A percentile compares a stretch with the other conserved stretches of the same genome.
Evolutionary conservation across 441 rosid species (phyloP).

Genomic region (Hypseocharis bilobata): DNA sequence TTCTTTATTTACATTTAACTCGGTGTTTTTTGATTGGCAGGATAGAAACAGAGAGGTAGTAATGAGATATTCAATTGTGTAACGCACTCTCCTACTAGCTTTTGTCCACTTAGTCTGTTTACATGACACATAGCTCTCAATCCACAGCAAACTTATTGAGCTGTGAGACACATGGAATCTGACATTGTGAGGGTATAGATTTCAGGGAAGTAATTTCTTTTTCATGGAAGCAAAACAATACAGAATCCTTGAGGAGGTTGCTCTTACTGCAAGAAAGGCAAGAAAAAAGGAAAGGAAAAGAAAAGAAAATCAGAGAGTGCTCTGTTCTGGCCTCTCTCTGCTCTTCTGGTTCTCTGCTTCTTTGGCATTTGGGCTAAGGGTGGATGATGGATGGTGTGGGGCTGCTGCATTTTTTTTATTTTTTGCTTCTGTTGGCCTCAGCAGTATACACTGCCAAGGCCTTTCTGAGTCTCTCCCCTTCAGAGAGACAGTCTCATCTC

Average conservation of each 20-base stretch:
- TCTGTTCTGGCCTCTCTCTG: background rate
- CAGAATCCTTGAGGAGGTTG: constrained; percentile 24
- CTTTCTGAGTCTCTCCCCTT: too few species aligned
- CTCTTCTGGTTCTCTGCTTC: too few species aligned
- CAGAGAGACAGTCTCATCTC: too few species aligned
- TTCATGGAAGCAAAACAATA: constrained; percentile 24
- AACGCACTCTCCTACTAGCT: background rate
- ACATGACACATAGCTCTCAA: constrained; percentile 41
- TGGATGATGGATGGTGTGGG: background rate
- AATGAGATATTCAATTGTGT: background rate
- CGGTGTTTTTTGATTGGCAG: background rate
- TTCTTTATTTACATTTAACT: constrained; percentile 4
- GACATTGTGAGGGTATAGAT: constrained; percentile 37
- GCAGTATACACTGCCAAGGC: too few species aligned
- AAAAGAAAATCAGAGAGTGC: constrained; percentile 1
- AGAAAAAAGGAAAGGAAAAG: background rate
- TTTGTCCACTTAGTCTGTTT: constrained; percentile 29
- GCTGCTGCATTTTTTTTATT: background rate
- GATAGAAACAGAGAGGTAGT: background rate
- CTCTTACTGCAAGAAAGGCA: constrained; percentile 14
- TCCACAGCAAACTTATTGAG: constrained; percentile 37
- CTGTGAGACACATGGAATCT: constrained; percentile 56
- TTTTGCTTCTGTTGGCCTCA: background rate
- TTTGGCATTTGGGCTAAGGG: too few species aligned
- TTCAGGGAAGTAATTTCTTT: constrained; percentile 32